Percentiles rank a stretch among this genome's conserved stretches.
phyloP scores from a whole-genome alignment of 352 stramenopile species.

The Globisporangium radiosum region DNA sequence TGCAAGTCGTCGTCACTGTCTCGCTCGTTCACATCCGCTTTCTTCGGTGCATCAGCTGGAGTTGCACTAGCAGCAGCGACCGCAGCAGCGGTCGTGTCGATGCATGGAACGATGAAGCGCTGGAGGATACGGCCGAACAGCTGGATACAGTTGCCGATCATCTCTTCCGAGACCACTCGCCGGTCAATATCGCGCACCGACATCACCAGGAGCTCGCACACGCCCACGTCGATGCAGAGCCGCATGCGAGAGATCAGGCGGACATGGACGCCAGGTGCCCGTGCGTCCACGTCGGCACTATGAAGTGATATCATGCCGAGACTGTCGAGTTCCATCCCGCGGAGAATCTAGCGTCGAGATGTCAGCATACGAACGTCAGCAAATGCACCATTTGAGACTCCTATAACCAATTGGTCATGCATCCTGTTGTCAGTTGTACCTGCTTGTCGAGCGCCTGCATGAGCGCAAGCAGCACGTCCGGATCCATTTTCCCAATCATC shows the following conservation, averaged over 20 bases:
- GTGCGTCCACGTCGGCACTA: constrained; percentile 23
- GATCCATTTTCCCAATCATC: constrained; percentile 49
- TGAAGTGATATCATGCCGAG: constrained; percentile 25
- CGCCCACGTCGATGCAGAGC: constrained; percentile 52
- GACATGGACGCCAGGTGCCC: constrained; percentile 26
- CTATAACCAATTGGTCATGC: too few relatives aligned
- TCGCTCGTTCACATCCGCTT: constrained; percentile 5
- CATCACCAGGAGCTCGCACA: constrained; percentile 73
- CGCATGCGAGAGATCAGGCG: constrained; percentile 29
- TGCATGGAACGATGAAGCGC: constrained; percentile 52
- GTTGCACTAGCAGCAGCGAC: constrained; percentile 9
- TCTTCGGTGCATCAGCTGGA: neutral
- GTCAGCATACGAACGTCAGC: neutral
- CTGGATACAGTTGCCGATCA: constrained; percentile 72
- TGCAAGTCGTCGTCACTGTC: neutral
- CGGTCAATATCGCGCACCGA: constrained; percentile 61
- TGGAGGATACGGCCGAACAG: constrained; percentile 56
- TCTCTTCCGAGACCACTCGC: constrained; percentile 72
- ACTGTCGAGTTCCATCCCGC: constrained; percentile 23
- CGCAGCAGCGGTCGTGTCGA: constrained; percentile 50
- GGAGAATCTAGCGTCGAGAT: constrained; percentile 7
- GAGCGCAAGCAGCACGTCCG: constrained; percentile 47
- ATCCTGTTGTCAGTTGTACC: constrained; percentile 15
- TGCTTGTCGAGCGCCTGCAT: constrained; percentile 52
- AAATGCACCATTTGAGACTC: neutral